Conservation (phyloP, 2,329 filamentous ascomycete genomes). For the Teratosphaeria epicoccoides region DNA sequence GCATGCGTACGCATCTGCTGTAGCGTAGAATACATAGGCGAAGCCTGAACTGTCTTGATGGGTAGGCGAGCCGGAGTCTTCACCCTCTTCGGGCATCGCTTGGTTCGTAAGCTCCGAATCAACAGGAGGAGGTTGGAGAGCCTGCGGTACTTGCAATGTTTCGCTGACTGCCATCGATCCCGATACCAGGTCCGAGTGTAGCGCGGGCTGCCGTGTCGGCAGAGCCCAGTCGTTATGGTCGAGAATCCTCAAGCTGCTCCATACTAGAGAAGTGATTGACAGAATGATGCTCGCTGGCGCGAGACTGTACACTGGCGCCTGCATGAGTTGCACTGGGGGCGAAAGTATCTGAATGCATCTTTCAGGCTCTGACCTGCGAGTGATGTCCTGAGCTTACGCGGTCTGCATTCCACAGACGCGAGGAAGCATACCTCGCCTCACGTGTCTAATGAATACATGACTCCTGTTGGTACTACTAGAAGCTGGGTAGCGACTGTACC, state of each 20-base stretch:
- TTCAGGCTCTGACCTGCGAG: no score
- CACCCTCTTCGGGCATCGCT: not conserved
- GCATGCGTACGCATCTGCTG: constrained; percentile 19
- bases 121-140: not conserved
- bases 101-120: not conserved
- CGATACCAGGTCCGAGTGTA: not conserved
- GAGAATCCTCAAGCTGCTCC: not conserved
- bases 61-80: not conserved
- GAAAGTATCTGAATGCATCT: no score
- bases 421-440: not conserved
- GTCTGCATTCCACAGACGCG: not conserved
- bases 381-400: not conserved
- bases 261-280: not conserved
- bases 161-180: not conserved
- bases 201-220: not conserved
- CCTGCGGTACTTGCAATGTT: not conserved
- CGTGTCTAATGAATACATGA: no score
- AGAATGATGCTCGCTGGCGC: constrained; percentile 1
- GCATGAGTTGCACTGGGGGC: not conserved
- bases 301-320: not conserved
- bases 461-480: no score
- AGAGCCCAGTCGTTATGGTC: not conserved
- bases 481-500: no score
- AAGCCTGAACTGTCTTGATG: constrained; percentile 5
- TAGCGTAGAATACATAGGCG: constrained; percentile 24